A percentile compares a stretch with the other conserved stretches of the same genome.
Conservation (phyloP, 176 grass and related monocot species). For the Rhynchospora pubera region DNA sequence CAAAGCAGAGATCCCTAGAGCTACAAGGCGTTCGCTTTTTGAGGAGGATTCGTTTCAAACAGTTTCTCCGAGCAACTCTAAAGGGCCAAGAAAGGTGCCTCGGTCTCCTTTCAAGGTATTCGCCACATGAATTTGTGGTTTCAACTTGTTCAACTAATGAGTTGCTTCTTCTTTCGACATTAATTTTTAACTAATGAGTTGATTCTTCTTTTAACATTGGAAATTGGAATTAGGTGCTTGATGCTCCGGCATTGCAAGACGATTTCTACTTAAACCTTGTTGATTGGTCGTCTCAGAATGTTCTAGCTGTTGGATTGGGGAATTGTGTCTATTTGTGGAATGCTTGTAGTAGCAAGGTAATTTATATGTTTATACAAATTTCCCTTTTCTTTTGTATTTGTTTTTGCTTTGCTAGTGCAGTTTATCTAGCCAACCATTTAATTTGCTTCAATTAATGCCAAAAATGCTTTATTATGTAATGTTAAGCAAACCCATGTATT, state of each 20-base stretch:
- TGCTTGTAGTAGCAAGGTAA: constrained; percentile 98
- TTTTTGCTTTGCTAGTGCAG: neutral
- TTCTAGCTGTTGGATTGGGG: constrained; percentile 81
- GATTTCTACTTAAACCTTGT: constrained; percentile 99
- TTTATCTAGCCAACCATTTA: neutral
- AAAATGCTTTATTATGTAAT: neutral
- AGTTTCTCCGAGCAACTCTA: constrained; percentile 30
- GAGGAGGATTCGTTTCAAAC: constrained; percentile 62
- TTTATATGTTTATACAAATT: neutral
- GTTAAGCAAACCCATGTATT: neutral
- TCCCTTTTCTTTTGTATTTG: neutral
- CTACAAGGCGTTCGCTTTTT: constrained; percentile 53
- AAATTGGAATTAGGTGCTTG: constrained; percentile 77
- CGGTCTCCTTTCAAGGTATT: constrained; percentile 81
- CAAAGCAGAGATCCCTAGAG: constrained; percentile 72
- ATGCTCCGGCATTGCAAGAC: constrained; percentile 93
- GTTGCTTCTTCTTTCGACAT: neutral
- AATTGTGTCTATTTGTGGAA: constrained; percentile 97
- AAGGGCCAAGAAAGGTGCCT: constrained; percentile 61
- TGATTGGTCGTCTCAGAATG: constrained; percentile 97
- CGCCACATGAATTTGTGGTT: neutral
- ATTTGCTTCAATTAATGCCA: neutral
- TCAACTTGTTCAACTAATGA: neutral
- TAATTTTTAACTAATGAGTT: neutral
- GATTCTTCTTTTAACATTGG: neutral